These are phyloP conservation scores for Zoysia japonica DNA, from an alignment of 176 grass and related monocot genomes.

Conservation along the genomic window DNA sequence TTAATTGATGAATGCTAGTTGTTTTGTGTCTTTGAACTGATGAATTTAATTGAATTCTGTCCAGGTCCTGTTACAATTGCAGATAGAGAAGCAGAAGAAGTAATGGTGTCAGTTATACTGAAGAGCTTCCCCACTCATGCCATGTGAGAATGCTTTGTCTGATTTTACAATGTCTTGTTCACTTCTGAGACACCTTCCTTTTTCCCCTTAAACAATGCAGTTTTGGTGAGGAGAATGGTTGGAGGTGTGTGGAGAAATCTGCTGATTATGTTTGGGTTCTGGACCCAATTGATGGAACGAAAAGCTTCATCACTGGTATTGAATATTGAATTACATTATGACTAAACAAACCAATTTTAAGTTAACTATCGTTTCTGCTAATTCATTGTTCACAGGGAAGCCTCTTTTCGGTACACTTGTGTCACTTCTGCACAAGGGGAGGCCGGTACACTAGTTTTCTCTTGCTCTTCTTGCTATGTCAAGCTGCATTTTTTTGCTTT, in stretches of 20 bases:
- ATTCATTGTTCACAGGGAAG: conserved; percentile 64
- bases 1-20: not conserved
- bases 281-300: conserved; percentile 94
- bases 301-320: conserved; percentile 91
- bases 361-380: conserved; percentile 2
- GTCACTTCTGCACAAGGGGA: conserved; percentile 74
- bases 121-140: conserved; percentile 76
- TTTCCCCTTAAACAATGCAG: conserved; percentile 36
- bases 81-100: conserved; percentile 87
- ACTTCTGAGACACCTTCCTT: not conserved
- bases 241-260: conserved; percentile 61
- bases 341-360: not conserved
- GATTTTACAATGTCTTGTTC: not conserved
- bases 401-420: conserved; percentile 92
- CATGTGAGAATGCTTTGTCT: conserved; percentile 52
- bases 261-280: conserved; percentile 93
- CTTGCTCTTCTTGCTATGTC: conserved; percentile 13
- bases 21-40: not conserved
- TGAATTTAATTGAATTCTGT: not conserved
- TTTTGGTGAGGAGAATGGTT: conserved; percentile 90
- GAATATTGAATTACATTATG: conserved; percentile 1
- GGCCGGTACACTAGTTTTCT: conserved; percentile 58
- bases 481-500: conserved; percentile 16
- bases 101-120: conserved; percentile 81
- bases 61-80: conserved; percentile 90